These are phyloP conservation scores for Chalciporus sp. DNA, from an alignment of 1,284 basidiomycete species.

Conservation along the genomic window DNA sequence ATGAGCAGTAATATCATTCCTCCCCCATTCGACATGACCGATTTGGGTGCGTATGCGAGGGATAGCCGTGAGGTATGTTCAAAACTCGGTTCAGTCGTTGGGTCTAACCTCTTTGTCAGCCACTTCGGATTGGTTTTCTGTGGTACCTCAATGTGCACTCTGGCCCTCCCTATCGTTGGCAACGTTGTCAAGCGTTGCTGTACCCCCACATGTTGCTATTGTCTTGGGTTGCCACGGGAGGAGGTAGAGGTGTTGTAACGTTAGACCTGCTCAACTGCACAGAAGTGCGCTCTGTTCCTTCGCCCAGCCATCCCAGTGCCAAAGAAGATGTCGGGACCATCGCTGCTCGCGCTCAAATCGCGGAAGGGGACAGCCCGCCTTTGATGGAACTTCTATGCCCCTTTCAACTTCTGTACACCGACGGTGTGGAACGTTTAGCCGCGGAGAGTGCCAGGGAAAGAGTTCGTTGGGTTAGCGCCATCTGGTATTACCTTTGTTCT, in stretches of 20 bases:
- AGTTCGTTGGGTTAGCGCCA: slow-evolving; percentile 84
- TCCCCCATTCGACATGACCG: slow-evolving; percentile 48
- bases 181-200: slow-evolving; percentile 80
- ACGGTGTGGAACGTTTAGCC: slow-evolving; percentile 83
- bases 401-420: slow-evolving; percentile 85
- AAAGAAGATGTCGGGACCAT: slow-evolving; percentile 83
- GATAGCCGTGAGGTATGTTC: slow-evolving; percentile 50
- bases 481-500: slow-evolving; percentile 59
- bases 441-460: slow-evolving; percentile 83
- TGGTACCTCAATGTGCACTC: slow-evolving; percentile 92
- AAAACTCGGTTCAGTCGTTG: slow-evolving; percentile 32
- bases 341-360: slow-evolving; percentile 66
- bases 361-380: slow-evolving; percentile 45
- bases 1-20: slow-evolving; percentile 39
- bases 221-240: slow-evolving; percentile 79
- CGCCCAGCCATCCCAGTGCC: slow-evolving; percentile 75
- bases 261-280: slow-evolving; percentile 83
- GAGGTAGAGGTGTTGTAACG: slow-evolving; percentile 78
- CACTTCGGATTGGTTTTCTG: slow-evolving; percentile 76
- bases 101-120: slow-evolving; percentile 47
- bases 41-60: slow-evolving; percentile 46
- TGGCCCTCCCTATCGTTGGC: slow-evolving; percentile 77
- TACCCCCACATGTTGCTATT: slow-evolving; percentile 80
- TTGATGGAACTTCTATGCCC: slow-evolving; percentile 78
- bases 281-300: slow-evolving; percentile 78